Evolutionary conservation across 2,329 filamentous ascomycete genomes (phyloP).

Genomic region (Ceratocystis destructans): DNA sequence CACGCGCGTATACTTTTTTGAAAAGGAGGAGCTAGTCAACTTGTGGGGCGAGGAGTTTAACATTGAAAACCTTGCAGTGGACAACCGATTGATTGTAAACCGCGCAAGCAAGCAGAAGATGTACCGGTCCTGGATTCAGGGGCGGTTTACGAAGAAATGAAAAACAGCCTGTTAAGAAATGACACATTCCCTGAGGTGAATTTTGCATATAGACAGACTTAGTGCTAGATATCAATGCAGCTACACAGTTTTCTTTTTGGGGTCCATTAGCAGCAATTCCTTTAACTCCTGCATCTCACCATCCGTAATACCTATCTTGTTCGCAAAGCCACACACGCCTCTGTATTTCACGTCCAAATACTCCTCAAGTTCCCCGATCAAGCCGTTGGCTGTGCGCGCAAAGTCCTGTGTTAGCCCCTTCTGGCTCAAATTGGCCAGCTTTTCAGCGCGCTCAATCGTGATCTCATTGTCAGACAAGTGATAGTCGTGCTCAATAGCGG

Average conservation of each 20-base stretch:
- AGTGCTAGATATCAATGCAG: too few species aligned
- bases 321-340: slow-evolving; percentile 51
- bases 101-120: slow-evolving; percentile 84
- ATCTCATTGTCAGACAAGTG: slow-evolving; percentile 48
- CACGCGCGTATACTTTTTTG: slow-evolving; percentile 95
- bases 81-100: slow-evolving; percentile 84
- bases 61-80: slow-evolving; percentile 64
- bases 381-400: slow-evolving; percentile 48
- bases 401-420: slow-evolving; percentile 65
- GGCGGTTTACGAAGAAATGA: slow-evolving; percentile 59
- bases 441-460: slow-evolving; percentile 44
- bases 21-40: slow-evolving; percentile 61
- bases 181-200: neutral
- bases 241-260: neutral
- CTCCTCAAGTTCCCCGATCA: slow-evolving; percentile 44
- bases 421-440: slow-evolving; percentile 52
- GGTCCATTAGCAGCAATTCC: slow-evolving; percentile 27
- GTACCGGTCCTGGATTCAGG: slow-evolving; percentile 96
- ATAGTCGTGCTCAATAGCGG: slow-evolving; percentile 60
- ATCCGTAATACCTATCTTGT: slow-evolving; percentile 43
- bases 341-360: slow-evolving; percentile 52
- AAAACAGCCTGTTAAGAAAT: slow-evolving; percentile 19
- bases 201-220: neutral
- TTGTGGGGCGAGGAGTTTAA: slow-evolving; percentile 54
- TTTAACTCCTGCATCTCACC: slow-evolving; percentile 31